These are phyloP conservation scores for Podila clonocystis DNA, from an alignment of 192 early-diverging fungal genomes.

Conservation along the genomic window DNA sequence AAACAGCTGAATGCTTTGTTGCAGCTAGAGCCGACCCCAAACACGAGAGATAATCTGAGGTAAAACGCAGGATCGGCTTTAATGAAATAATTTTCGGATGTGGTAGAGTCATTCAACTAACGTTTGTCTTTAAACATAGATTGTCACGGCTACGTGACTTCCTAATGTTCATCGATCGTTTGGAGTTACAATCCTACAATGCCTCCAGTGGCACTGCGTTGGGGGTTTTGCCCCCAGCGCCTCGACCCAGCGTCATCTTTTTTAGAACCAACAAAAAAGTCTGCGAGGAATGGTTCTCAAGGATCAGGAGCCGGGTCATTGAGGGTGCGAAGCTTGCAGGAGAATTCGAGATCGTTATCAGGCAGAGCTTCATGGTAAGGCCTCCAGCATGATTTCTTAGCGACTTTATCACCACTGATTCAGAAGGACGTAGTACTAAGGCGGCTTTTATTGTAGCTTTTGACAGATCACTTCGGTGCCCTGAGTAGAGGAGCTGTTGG, in stretches of 20 bases:
- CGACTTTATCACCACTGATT: too few relatives aligned
- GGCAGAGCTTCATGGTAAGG: slow-evolving; percentile 50
- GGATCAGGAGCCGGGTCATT: slow-evolving; percentile 66
- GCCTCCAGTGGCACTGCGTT: slow-evolving; percentile 67
- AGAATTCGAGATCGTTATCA: slow-evolving; percentile 51
- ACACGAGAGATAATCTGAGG: not conserved
- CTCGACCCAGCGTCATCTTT: slow-evolving; percentile 72
- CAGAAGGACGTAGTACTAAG: too few relatives aligned
- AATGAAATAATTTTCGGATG: not conserved
- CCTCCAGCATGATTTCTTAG: not conserved
- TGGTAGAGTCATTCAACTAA: not conserved
- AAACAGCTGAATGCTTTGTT: slow-evolving; percentile 53
- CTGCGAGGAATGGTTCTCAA: slow-evolving; percentile 82
- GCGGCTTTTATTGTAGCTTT: slow-evolving; percentile 5
- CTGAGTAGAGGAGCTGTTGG: slow-evolving; percentile 46
- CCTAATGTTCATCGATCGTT: slow-evolving; percentile 69
- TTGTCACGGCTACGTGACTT: slow-evolving; percentile 55
- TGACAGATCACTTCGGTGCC: slow-evolving; percentile 35
- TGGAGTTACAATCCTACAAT: slow-evolving; percentile 80
- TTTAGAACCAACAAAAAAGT: slow-evolving; percentile 76
- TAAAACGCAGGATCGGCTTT: not conserved
- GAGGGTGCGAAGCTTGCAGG: slow-evolving; percentile 58
- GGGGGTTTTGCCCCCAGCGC: slow-evolving; percentile 64
- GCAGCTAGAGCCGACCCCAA: not conserved
- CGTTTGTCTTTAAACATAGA: not conserved